These are phyloP conservation scores for Tuber magnatum DNA, from an alignment of 495 filamentous ascomycete genomes.

Conservation along the genomic window DNA sequence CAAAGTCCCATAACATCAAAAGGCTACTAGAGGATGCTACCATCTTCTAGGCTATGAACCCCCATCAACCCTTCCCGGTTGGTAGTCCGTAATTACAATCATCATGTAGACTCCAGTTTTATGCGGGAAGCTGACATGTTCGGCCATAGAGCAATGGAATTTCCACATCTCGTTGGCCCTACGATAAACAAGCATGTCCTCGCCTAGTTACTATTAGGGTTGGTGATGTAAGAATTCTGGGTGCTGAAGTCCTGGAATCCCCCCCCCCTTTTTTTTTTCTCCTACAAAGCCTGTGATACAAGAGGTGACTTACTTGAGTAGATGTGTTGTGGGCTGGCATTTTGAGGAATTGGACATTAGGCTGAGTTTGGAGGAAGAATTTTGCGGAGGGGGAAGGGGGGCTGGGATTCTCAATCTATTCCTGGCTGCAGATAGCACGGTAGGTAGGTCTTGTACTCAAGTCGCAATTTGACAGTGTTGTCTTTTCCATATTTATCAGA, in stretches of 20 bases:
- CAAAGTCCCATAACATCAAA: background rate
- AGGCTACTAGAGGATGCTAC: background rate
- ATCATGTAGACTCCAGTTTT: background rate
- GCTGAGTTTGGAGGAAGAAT: no score
- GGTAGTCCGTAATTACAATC: background rate
- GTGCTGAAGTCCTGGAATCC: background rate
- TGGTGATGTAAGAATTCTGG: background rate
- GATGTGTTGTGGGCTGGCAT: background rate
- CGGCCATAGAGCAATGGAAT: background rate
- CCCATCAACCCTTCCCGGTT: background rate
- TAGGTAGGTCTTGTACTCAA: no score
- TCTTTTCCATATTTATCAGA: no score
- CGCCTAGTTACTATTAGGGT: background rate
- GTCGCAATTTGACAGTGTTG: no score
- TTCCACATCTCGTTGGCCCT: background rate
- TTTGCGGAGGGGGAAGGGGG: no score
- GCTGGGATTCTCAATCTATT: no score
- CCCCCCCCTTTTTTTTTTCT: no score
- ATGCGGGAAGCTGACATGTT: background rate
- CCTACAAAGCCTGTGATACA: no score
- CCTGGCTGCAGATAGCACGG: no score
- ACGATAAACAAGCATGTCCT: background rate
- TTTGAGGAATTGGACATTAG: background rate
- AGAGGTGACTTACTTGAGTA: no score
- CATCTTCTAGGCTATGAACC: background rate